A percentile compares a stretch with the other conserved stretches of the same genome.
phyloP scores from a whole-genome alignment of 352 stramenopile species.

The Elongisporangium prolatum region DNA sequence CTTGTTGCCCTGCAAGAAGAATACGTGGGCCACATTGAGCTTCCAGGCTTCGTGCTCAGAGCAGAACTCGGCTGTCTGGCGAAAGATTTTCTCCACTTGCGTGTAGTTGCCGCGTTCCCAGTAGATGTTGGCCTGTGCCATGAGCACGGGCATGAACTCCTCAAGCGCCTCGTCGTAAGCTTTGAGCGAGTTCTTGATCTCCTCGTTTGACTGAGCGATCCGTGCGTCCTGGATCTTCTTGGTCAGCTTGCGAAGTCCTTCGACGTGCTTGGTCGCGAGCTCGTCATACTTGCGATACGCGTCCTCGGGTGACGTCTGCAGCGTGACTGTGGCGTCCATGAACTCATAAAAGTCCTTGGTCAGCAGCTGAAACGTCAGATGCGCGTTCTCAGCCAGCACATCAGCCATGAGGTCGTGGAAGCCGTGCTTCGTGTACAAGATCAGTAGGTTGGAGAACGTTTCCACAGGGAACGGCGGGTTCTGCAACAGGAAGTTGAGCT shows the following conservation, averaged over 20 bases:
- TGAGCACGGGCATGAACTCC: conserved; percentile 95
- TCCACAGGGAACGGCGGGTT: conserved; percentile 94
- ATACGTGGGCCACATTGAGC: conserved; percentile 95
- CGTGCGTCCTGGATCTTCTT: conserved; percentile 94
- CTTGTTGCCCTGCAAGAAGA: conserved; percentile 93
- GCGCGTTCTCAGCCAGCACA: conserved; percentile 93
- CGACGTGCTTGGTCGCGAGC: conserved; percentile 91
- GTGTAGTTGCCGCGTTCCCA: conserved; percentile 96
- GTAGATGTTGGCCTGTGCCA: conserved; percentile 95
- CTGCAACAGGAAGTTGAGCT: conserved; percentile 93
- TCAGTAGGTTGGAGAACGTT: conserved; percentile 94
- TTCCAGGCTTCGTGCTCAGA: conserved; percentile 94
- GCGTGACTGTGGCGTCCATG: conserved; percentile 93
- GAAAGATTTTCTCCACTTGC: conserved; percentile 96
- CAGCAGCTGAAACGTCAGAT: conserved; percentile 93
- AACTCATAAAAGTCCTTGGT: conserved; percentile 94
- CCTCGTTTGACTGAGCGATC: conserved; percentile 88
- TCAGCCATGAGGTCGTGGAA: conserved; percentile 95
- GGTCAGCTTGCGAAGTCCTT: conserved; percentile 90
- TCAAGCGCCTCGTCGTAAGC: conserved; percentile 94
- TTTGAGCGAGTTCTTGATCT: conserved; percentile 90
- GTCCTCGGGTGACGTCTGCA: conserved; percentile 92
- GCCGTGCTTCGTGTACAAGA: conserved; percentile 93
- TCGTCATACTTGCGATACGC: conserved; percentile 93
- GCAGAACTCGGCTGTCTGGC: conserved; percentile 94